Base-by-base conservation (phyloP, 2,329 filamentous ascomycete species). In the Cytospora piceicola region DNA sequence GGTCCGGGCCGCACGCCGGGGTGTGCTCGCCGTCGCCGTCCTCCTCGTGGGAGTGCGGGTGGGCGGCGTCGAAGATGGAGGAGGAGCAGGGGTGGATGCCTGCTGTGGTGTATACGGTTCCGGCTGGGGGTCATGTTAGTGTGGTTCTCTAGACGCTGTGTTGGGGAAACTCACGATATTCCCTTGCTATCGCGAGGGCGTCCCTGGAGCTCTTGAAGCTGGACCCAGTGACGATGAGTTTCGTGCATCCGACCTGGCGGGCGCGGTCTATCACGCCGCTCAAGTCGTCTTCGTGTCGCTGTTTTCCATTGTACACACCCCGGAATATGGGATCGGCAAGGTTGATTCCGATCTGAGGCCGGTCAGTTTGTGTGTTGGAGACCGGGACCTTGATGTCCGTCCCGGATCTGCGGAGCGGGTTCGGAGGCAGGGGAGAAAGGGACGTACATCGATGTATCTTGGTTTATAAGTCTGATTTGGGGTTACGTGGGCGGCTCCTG, bases 61-160 rank as follows among this genome's bases (percentile, higher is more conserved):
- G 79, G 6, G 77, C 74, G 68, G 81, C 79, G 70, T 90, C 89
- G 76, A 99, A 96, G 61, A 91, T 87, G 69, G 90, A 87, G 70
- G 91, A 92, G 69, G 88, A 90, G 78, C 95, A 99, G 17, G 95
- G 95, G 75, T 99, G 95, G 53, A 99, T 93, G 69, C 95, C 95
- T 12, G 96, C 89, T 1, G 95, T 99, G 27, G 91, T 89, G 77
- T 93, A 99, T 73, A 96, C 93, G 39, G 88, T 85, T 24, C 90
- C 90, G 27, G 93, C 91, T 93, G 69, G 9, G 66, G 69, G 17
- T 11, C 22, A 11, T 46, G 42, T 46, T 22, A 46, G 42, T 6
- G 34, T 36, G 34, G 34, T 4, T 15, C 15, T 36, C 12, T 15
- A 15, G 11, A 14, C 12, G 34, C 15, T 15, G 12, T 14, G 11